Evolutionary conservation across 768 basidiomycete genomes (phyloP), one percentile per base, ranked within the genome.

Genomic region (Kwoniella sp.): DNA sequence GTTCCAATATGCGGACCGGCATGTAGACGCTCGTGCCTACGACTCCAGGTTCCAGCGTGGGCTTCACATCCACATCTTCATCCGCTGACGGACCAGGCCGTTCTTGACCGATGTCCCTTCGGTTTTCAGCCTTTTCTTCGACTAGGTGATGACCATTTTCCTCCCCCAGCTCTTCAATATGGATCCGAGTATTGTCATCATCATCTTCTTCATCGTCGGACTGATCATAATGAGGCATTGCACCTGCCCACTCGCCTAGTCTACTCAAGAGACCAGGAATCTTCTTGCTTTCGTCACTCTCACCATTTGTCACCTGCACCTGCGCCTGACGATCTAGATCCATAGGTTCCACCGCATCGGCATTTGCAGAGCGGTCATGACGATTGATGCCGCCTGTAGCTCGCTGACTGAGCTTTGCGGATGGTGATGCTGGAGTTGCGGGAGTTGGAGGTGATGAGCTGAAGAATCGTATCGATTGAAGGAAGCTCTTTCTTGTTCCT

Each of bases 401-500:
- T 33, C 7, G 7, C 33, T 33, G 7, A 33, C 33, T 13, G 13
- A 4, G 40, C 17, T 19, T 19, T 9, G 40, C 40, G 17, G 40
- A 10, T 15, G 40, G 40, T 15, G 40, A 44, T 6, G 40, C 40
- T 4, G 40, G 40, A 9, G 40, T 44, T 3, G 10, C 17, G 3
- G 40, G 40, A 10, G 8, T 3, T 10, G 40, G 4, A 3, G 40
- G 40, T 15, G 48, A 13, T 9, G 57, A 58, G 24, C 27, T 27
- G 22, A 55, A 47, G 44, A 65, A 44, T 29, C 52, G 21, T 19
- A 58, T 54, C 24, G 30, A 40, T 13, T 30, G 24, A 19, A 64
- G 51, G 36, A 65, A 65, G 30, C 51, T 49, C 30, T 48, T 58
- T 37, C 57, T 58, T 9, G 57, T 49, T 8, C 57, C 24, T 33